These are phyloP conservation scores for Aureobasidium lini DNA, from an alignment of 2,329 filamentous ascomycete species.

Conservation along the genomic window DNA sequence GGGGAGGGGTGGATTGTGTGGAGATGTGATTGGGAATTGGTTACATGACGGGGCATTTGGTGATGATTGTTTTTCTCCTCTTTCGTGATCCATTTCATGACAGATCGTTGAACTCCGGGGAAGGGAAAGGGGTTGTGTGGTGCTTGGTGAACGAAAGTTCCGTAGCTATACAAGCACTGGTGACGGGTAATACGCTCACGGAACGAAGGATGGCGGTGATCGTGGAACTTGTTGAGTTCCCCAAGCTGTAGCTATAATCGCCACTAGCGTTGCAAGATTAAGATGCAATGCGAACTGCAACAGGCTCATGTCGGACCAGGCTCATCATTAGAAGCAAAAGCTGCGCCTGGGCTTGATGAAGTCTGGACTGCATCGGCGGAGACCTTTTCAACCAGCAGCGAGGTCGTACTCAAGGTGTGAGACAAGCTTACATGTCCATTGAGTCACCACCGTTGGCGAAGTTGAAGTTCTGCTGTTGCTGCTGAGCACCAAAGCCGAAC, in stretches of 20 bases:
- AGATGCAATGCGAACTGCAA: neutral
- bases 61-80: constrained; percentile 1
- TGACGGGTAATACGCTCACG: neutral
- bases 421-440: constrained; percentile 53
- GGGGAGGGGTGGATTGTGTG: neutral
- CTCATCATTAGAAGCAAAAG: neutral
- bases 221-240: neutral
- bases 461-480: constrained; percentile 81
- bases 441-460: constrained; percentile 73
- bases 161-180: neutral
- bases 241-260: neutral
- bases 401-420: neutral
- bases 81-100: constrained; percentile 7
- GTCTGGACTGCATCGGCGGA: neutral
- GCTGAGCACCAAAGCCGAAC: constrained; percentile 69
- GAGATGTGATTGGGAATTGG: neutral
- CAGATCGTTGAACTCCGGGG: neutral
- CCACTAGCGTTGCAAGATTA: neutral
- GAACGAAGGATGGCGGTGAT: neutral
- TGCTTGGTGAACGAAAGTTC: neutral
- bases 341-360: neutral
- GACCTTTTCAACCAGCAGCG: neutral
- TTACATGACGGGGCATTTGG: constrained; percentile 11
- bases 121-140: neutral
- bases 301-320: neutral